Base-by-base conservation (phyloP, 768 basidiomycete species). In the Kwoniella dejecticola region DNA sequence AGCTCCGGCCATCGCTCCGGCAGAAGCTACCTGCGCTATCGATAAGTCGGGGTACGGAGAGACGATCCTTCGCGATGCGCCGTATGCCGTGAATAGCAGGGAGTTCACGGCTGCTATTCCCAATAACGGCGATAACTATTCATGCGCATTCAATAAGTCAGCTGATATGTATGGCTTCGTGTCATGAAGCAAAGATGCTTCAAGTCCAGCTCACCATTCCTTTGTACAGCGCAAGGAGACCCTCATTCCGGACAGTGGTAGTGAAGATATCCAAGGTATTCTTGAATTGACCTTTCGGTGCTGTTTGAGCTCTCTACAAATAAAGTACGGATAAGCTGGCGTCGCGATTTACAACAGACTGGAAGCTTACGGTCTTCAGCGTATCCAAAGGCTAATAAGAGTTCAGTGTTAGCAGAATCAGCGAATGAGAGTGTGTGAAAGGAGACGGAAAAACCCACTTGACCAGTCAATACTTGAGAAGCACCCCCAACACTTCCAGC, bases 91-190 rank as follows among this genome's bases (percentile, higher is more conserved):
- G 80, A 98, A 99, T 12, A 98, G 84, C 12, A 98, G 83, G 3
- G 92, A 95, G 80, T 97, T 98, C 70, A 98, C 95, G 8, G 90
- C 94, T 1, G 94, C 91, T 26, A 98, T 89, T 17, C 96, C 96
- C 44, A 96, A 60, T 8, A 98, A 83, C 0, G 96, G 95, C 54
- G 89, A 91, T 1, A 87, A 83, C 91, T 71, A 44, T 3, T 7
- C 2, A 26, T 17, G 41, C 8, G 12, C 2, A 23, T 10, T 21
- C 3, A 30, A 36, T 36, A 57, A 17, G 55, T 52, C 3, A 52
- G 33, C 36, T n/a, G n/a, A n/a, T n/a, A n/a, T n/a, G n/a, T n/a
- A n/a, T n/a, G n/a, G n/a, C n/a, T n/a, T n/a, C n/a, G n/a, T n/a
- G n/a, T n/a, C n/a, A n/a, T n/a, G n/a, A n/a, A n/a, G 7, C 33